These are phyloP conservation scores for Hemisphaericaspora xylanilytica DNA, from an alignment of 1,139 yeast species.

Conservation along the genomic window DNA sequence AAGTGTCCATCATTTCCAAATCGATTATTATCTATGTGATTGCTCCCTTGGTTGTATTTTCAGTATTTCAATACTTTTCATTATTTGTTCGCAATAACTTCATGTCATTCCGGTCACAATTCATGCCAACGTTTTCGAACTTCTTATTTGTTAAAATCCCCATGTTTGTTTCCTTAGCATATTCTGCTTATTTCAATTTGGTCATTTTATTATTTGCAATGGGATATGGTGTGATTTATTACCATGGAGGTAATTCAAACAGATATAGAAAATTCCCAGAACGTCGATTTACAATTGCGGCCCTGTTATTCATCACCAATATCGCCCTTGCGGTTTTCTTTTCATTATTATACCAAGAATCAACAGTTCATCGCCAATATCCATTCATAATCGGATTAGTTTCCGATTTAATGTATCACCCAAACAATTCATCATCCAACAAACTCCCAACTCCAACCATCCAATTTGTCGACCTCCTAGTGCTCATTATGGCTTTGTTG, in stretches of 20 bases:
- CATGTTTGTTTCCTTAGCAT: slow-evolving; percentile 1
- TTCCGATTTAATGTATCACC: neutral
- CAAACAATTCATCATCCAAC: neutral
- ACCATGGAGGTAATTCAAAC: slow-evolving; percentile 24
- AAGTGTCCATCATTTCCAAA: slow-evolving; percentile 35
- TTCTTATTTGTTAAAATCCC: neutral
- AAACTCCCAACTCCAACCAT: no score
- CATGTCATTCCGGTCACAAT: slow-evolving; percentile 1
- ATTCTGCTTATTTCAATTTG: slow-evolving; percentile 11
- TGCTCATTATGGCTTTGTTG: neutral
- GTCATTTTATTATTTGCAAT: slow-evolving; percentile 31
- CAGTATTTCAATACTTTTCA: slow-evolving; percentile 13
- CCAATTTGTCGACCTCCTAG: neutral
- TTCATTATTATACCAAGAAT: slow-evolving; percentile 2
- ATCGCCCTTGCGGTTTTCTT: slow-evolving; percentile 20
- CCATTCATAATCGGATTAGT: neutral
- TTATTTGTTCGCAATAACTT: slow-evolving; percentile 21
- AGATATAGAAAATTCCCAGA: slow-evolving; percentile 30
- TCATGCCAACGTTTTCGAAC: slow-evolving; percentile 6
- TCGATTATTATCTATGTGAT: slow-evolving; percentile 30
- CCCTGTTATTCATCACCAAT: slow-evolving; percentile 15
- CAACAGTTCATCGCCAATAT: slow-evolving; percentile 4
- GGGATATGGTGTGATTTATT: slow-evolving; percentile 42
- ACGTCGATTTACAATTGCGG: slow-evolving; percentile 18
- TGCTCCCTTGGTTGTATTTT: slow-evolving; percentile 21